Evolutionary conservation across 257 asterid genomes (phyloP), one percentile per base, ranked within the genome.

Genomic region (Petunia secreta): DNA sequence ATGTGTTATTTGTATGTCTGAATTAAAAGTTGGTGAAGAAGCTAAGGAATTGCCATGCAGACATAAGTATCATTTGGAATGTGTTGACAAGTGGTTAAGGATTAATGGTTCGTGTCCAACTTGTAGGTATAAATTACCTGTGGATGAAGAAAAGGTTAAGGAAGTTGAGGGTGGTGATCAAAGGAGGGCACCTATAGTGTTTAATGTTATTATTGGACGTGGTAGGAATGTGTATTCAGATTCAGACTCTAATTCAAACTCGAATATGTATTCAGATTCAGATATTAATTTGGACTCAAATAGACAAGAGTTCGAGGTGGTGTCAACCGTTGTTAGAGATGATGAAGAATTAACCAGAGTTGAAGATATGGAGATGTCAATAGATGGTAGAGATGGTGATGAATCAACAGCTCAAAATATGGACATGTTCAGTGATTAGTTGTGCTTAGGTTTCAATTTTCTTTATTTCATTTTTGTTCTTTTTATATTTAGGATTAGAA

Each of bases 1-100:
- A 76, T 92, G 97, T 60, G 76, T 91, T 63, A 88, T 92, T 50
- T 92, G 97, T 80, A 80, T 92, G 25, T 13, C 84, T 11, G 94
- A 88, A 81, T 89, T 79, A 75, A 87, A 80, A 34, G 77, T 60
- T 59, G 84, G 80, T 1, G 86, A 54, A n/a, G 79, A 62, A 44
- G 89, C 81, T 14, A 88, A 84, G 14, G 87, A 88, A 77, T 84
- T 88, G 89, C 86, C 89, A 8, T 87, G 91, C 74, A 85, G 82
- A 65, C 91, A 87, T 15, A 82, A 16, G 77, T 87, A 63, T 73
- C 91, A 87, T 46, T 4, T 75, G 9, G 80, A 50, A 55, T 87
- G 91, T 36, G 82, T 87, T 14, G 87, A 83, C 6, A 84, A 76
- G 85, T 87, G 91, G 91, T 43, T 87, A 77, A 79, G 79, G 80